A percentile compares a stretch with the other conserved stretches of the same genome.
Conservation (phyloP, 805 yeast genomes). For the Nakazawaea ishiwadae region DNA sequence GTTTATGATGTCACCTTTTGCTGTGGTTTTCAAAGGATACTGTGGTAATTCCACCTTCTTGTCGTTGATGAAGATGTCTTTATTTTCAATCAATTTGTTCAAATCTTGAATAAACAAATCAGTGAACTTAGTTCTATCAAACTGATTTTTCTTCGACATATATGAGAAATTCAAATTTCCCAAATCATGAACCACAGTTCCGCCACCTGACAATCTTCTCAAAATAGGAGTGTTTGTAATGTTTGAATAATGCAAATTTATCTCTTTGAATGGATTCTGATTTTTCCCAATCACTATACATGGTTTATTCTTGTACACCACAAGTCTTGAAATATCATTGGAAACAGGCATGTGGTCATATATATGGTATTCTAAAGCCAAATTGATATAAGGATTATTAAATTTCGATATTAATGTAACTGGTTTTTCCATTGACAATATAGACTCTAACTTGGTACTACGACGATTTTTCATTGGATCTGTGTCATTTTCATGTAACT, state of each 20-base stretch:
- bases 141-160: conserved; percentile 62
- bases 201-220: conserved; percentile 89
- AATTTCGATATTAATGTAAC: conserved; percentile 55
- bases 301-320: conserved; percentile 72
- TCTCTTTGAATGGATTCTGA: conserved; percentile 92
- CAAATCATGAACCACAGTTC: conserved; percentile 90
- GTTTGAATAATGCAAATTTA: conserved; percentile 53
- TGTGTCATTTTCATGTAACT: conserved; percentile 8
- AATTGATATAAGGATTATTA: conserved; percentile 64
- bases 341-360: conserved; percentile 58
- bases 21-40: conserved; percentile 46
- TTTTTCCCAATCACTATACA: conserved; percentile 95
- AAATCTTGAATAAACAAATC: conserved; percentile 38
- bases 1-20: conserved; percentile 75
- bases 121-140: conserved; percentile 55
- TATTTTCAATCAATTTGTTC: conserved; percentile 18
- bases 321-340: conserved; percentile 43
- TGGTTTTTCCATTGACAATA: conserved; percentile 29
- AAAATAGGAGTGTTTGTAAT: conserved; percentile 56
- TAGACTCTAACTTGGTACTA: background rate
- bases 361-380: conserved; percentile 78
- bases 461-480: conserved; percentile 3
- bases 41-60: conserved; percentile 15
- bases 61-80: conserved; percentile 12
- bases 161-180: conserved; percentile 88